Evolutionary conservation across 768 basidiomycete genomes (phyloP).

Genomic region (Arthromyces matolae): DNA sequence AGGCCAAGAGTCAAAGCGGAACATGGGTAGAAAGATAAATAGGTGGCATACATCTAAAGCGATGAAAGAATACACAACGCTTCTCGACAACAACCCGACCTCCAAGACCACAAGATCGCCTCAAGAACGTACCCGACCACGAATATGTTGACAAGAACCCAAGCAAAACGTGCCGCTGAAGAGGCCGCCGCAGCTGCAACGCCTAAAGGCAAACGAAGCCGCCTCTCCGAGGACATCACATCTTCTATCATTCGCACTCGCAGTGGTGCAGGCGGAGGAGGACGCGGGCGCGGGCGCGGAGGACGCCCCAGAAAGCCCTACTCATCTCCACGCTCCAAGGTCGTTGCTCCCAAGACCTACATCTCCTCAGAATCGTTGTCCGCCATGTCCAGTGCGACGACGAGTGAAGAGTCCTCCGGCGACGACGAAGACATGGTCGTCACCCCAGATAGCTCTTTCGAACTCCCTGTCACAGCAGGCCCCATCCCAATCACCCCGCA

Average conservation of each 20-base stretch:
- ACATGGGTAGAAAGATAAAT: background rate
- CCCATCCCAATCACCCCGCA: conserved; percentile 5
- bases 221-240: too few species aligned
- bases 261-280: too few species aligned
- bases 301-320: background rate
- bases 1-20: background rate
- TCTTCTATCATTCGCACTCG: too few species aligned
- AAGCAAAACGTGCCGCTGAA: conserved; percentile 7
- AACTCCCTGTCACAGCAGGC: background rate
- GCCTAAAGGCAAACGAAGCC: conserved; percentile 12
- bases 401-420: background rate
- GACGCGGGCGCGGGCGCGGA: conserved; percentile 1
- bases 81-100: background rate
- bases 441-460: conserved; percentile 6
- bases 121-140: background rate
- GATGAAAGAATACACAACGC: background rate
- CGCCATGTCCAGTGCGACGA: conserved; percentile 6
- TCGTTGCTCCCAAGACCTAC: background rate
- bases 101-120: background rate
- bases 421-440: background rate
- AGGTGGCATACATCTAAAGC: background rate
- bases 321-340: background rate
- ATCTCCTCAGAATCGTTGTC: background rate
- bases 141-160: conserved; percentile 14
- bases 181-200: conserved; percentile 3